Conservation (phyloP, 805 yeast genomes). For the Metschnikowia continentalis region DNA sequence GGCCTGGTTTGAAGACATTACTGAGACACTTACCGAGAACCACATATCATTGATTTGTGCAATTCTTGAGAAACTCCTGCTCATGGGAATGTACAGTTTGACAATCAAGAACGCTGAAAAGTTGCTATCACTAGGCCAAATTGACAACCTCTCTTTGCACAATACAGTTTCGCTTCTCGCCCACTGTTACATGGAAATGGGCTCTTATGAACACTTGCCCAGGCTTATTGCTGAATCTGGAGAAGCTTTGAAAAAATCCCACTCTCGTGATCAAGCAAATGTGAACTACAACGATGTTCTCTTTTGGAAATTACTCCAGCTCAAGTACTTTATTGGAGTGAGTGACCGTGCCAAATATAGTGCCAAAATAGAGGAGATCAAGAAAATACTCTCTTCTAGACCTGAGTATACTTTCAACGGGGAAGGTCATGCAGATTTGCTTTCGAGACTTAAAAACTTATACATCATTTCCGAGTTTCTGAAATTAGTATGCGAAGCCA, state of each 20-base stretch:
- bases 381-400: conserved; percentile 21
- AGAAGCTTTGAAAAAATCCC: conserved; percentile 3
- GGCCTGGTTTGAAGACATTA: conserved; percentile 2
- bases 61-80: conserved; percentile 2
- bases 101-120: neutral
- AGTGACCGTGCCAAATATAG: conserved; percentile 19
- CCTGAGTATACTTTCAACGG: conserved; percentile 26
- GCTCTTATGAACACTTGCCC: conserved; percentile 10
- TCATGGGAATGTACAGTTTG: conserved; percentile 7
- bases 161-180: conserved; percentile 6
- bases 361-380: conserved; percentile 22
- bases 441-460: conserved; percentile 24
- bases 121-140: neutral
- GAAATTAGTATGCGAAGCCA: conserved; percentile 23
- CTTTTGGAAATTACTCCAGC: conserved; percentile 27
- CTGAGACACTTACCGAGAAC: neutral
- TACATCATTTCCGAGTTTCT: conserved; percentile 35
- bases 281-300: conserved; percentile 15
- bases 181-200: conserved; percentile 5
- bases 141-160: neutral
- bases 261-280: neutral
- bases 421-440: conserved; percentile 11
- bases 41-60: conserved; percentile 1
- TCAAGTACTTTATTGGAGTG: conserved; percentile 23
- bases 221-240: conserved; percentile 16